Base-by-base conservation (phyloP, 1,284 basidiomycete species). In the Vanrija pseudolonga region DNA sequence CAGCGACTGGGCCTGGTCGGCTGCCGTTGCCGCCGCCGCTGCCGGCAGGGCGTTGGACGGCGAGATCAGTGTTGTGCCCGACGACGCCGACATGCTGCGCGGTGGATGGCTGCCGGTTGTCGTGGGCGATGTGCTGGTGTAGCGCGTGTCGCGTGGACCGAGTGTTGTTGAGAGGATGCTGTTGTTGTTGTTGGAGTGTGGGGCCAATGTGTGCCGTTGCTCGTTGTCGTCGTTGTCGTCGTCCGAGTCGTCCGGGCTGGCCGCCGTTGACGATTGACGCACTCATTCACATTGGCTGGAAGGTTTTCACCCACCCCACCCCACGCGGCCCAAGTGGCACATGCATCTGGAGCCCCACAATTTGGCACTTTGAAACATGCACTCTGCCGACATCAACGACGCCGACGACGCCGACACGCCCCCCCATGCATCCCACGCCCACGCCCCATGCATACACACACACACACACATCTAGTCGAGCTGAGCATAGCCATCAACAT, bases 61-160 rank as follows among this genome's bases (percentile, higher is more conserved):
- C 14, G 72, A 74, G 45, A 69, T 71, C 47, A 71, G 64, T 12
- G 72, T 72, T 6, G 66, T 67, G 15, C 56, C 65, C 26, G 69
- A 71, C 12, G 70, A 68, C 8, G 59, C 41, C 17, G 69, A 71
- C 72, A 72, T 72, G 56, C 22, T 57, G 57, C 38, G n/a, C 41
- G 26, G 26, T 22, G 41, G 24, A 9, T 22, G 7, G 47, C 22
- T n/a, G 28, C 24, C 19, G 46, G 22, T 7, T 44, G 22, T n/a
- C 9, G 22, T 44, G 42, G 15, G 42, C 22, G 42, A 15, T 22
- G 20, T 24, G 42, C 14, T 44, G 42, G 14, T 2, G 41, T 43
- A 14, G 18, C 20, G 41, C 28, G 22, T 38, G 41, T 18, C 4
- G 24, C 18, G 23, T 14, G 44, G 24, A 39, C 26, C 18, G 17